Evolutionary conservation across 495 filamentous ascomycete species (phyloP).

Genomic region (Evernia prunastri): DNA sequence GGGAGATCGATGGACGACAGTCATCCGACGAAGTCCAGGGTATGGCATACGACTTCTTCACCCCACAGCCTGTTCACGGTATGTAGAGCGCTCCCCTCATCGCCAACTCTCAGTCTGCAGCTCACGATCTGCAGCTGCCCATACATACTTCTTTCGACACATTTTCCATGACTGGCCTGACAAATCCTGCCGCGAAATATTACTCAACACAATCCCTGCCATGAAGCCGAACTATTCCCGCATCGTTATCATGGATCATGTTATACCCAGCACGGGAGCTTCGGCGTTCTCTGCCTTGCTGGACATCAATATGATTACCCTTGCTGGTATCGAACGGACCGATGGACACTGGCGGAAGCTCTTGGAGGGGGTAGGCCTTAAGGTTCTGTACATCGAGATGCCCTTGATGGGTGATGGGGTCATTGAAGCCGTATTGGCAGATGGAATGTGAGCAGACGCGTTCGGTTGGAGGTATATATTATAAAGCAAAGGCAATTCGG

Average conservation of each 20-base stretch:
- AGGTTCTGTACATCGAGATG: not conserved
- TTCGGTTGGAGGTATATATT: no score
- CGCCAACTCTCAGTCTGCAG: no score
- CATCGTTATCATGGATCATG: constrained; percentile 2
- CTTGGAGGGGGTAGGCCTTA: constrained; percentile 1
- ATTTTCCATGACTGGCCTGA: constrained; percentile 26
- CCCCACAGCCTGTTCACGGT: constrained; percentile 33
- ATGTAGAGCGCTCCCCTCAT: constrained; percentile 4
- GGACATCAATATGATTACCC: constrained; percentile 6
- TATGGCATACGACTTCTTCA: constrained; percentile 31
- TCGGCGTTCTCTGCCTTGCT: not conserved
- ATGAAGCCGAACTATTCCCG: constrained; percentile 33
- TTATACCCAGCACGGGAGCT: not conserved
- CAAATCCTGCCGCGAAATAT: constrained; percentile 10
- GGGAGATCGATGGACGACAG: not conserved
- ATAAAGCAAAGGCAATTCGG: no score
- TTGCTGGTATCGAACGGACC: constrained; percentile 6
- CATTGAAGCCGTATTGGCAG: no score
- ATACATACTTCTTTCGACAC: constrained; percentile 23
- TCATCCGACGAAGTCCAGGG: constrained; percentile 17
- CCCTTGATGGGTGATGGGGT: no score
- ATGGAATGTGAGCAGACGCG: no score
- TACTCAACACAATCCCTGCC: constrained; percentile 25
- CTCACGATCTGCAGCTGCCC: constrained; percentile 3
- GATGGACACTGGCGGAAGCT: constrained; percentile 8